Conservation (phyloP, 345 rosid genomes). For the Kandelia obovata region DNA sequence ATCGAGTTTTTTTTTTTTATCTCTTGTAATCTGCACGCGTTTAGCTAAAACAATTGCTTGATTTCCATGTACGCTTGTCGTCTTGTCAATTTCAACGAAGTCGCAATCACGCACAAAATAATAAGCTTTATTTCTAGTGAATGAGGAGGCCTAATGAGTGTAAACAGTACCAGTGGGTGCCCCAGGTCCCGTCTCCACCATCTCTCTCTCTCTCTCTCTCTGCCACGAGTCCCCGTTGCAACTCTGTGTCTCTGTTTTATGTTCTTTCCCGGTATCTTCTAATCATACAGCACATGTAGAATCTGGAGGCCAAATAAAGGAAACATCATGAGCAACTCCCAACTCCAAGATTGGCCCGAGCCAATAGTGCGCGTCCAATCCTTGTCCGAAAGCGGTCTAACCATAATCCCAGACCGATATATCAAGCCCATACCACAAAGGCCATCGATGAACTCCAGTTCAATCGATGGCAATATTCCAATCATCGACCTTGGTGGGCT, state of each 20-base stretch:
- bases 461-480: slow-evolving; percentile 50
- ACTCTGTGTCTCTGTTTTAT: background rate
- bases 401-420: slow-evolving; percentile 62
- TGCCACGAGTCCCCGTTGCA: background rate
- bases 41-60: too few relatives aligned
- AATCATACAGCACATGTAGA: slow-evolving; percentile 1
- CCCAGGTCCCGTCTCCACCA: background rate
- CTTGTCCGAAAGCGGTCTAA: slow-evolving; percentile 52
- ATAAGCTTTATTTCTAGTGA: too few relatives aligned
- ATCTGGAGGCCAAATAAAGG: slow-evolving; percentile 1
- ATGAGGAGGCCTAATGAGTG: too few relatives aligned
- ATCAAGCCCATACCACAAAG: slow-evolving; percentile 63
- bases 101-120: too few relatives aligned
- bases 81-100: too few relatives aligned
- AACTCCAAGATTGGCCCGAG: slow-evolving; percentile 82
- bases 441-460: slow-evolving; percentile 31
- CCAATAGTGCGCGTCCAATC: slow-evolving; percentile 91
- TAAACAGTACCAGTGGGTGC: too few relatives aligned
- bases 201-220: background rate
- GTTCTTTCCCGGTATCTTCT: background rate
- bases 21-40: too few relatives aligned
- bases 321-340: slow-evolving; percentile 26
- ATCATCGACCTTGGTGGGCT: slow-evolving; percentile 61
- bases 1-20: too few relatives aligned
- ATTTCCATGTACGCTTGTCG: too few relatives aligned